phyloP scores from a whole-genome alignment of 2,329 filamentous ascomycete genomes.

The Ilyonectria destructans region DNA sequence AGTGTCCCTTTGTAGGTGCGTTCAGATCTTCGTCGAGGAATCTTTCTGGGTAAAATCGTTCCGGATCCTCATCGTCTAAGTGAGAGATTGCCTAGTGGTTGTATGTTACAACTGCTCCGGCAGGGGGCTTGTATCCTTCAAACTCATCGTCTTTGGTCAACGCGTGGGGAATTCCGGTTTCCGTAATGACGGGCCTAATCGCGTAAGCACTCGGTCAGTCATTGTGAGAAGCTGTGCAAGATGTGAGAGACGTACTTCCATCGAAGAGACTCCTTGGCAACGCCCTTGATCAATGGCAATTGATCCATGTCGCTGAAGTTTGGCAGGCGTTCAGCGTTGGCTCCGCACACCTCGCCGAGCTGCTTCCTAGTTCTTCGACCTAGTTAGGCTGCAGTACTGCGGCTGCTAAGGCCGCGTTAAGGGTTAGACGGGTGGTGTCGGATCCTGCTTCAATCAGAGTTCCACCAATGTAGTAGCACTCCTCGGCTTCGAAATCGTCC shows the following conservation, averaged over 20 bases:
- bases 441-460: not conserved
- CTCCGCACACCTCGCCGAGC: not conserved
- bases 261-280: not conserved
- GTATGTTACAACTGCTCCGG: conserved; percentile 10
- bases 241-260: not conserved
- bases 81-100: conserved; percentile 15
- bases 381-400: not conserved
- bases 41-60: conserved; percentile 6
- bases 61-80: not conserved
- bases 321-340: not conserved
- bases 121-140: conserved; percentile 14
- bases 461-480: not conserved
- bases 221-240: too few relatives aligned
- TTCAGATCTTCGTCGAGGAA: not conserved
- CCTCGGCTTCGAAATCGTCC: not conserved
- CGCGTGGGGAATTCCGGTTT: not conserved
- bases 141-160: conserved; percentile 9
- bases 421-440: not conserved
- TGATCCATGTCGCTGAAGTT: not conserved
- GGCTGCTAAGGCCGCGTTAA: not conserved
- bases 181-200: not conserved
- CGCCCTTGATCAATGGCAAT: not conserved
- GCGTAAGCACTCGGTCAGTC: too few relatives aligned
- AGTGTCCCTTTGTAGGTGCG: not conserved
- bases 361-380: not conserved